Evolutionary conservation across 2,329 filamentous ascomycete genomes (phyloP).

Genomic region (Trichoderma pleuroti): DNA sequence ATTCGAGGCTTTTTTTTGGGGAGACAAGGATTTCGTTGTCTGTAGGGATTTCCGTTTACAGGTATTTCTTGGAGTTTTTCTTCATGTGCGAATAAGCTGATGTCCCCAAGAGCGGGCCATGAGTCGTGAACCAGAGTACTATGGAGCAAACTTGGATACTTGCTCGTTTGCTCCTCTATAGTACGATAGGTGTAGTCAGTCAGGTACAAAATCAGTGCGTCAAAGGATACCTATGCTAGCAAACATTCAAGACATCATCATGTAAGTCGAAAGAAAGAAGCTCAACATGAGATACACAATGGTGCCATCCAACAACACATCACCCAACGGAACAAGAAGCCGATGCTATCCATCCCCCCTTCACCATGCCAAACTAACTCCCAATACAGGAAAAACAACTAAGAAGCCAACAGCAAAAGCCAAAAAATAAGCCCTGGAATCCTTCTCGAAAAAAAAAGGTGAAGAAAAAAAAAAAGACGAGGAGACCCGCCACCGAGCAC

Average conservation of each 20-base stretch:
- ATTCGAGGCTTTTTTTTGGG: background rate
- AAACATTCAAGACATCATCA: background rate
- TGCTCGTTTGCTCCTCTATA: background rate
- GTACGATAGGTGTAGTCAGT: background rate
- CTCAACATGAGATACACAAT: background rate
- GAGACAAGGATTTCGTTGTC: background rate
- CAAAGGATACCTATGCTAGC: background rate
- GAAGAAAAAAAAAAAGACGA: background rate
- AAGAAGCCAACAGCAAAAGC: background rate
- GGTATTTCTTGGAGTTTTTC: background rate
- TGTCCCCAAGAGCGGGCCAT: background rate
- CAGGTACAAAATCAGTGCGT: background rate
- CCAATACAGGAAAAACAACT: background rate
- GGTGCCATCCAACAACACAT: background rate
- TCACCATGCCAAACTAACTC: constrained; percentile 8
- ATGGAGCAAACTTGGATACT: background rate
- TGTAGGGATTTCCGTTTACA: background rate
- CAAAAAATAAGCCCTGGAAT: background rate
- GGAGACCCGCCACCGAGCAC: background rate
- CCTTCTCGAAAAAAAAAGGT: background rate
- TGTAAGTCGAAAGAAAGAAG: background rate
- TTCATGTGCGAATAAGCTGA: background rate
- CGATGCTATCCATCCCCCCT: constrained; percentile 7
- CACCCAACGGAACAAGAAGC: background rate
- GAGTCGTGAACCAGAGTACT: background rate